These are phyloP conservation scores for Neonectria punicea DNA, from an alignment of 2,329 filamentous ascomycete species.

Conservation along the genomic window DNA sequence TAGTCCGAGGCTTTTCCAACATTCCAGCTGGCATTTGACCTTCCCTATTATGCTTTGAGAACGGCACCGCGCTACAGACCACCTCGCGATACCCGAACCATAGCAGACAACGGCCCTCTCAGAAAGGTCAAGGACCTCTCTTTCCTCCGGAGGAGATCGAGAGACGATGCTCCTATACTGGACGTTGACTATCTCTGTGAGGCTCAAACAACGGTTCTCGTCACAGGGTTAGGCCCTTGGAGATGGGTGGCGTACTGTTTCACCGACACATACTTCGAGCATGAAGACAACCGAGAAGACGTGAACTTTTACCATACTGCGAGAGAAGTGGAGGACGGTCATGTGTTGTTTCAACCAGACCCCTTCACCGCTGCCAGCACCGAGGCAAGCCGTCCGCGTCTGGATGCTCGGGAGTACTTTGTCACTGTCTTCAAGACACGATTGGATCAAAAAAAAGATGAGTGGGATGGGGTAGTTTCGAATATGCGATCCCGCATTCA, in stretches of 20 bases:
- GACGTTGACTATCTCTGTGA: slow-evolving; percentile 9
- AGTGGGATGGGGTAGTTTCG: no score
- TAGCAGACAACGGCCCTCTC: background rate
- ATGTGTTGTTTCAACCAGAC: background rate
- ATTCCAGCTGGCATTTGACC: slow-evolving; percentile 4
- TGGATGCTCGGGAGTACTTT: slow-evolving; percentile 7
- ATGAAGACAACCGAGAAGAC: background rate
- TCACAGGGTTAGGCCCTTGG: fast-evolving
- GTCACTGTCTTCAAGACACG: background rate
- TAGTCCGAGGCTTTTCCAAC: no score
- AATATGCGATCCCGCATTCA: no score
- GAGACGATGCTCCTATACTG: no score
- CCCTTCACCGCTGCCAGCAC: background rate
- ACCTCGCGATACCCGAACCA: background rate
- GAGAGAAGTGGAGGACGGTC: no score
- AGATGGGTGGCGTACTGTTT: slow-evolving; percentile 23
- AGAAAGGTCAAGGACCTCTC: background rate
- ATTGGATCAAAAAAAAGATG: no score
- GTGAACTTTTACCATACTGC: no score
- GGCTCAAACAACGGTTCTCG: slow-evolving; percentile 19
- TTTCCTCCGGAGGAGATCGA: background rate
- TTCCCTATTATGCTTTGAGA: slow-evolving; percentile 4
- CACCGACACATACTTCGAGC: slow-evolving; percentile 18
- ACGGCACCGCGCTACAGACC: background rate
- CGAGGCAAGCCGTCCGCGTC: background rate